Evolutionary conservation across 1,139 yeast species (phyloP).

Genomic region (Candida pseudocylindracea): DNA sequence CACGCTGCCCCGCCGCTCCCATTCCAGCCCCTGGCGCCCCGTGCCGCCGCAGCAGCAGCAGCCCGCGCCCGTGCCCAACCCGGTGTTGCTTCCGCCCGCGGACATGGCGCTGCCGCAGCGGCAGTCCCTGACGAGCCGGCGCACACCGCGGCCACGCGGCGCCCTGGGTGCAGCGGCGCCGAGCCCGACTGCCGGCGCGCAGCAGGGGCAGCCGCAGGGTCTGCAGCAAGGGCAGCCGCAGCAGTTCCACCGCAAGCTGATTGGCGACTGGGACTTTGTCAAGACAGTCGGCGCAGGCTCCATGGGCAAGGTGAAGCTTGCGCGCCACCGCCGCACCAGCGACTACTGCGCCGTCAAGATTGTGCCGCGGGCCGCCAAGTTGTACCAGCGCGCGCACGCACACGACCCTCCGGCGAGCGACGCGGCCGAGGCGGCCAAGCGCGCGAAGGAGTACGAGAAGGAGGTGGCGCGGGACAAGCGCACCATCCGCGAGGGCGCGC

Average conservation of each 20-base stretch:
- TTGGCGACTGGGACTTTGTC: conserved; percentile 94
- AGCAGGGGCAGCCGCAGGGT: not conserved
- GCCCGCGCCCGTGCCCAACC: too few species aligned
- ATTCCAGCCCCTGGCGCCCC: too few species aligned
- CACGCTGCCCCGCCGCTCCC: too few species aligned
- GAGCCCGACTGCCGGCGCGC: not conserved
- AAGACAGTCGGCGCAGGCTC: conserved; percentile 97
- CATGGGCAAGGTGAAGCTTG: conserved; percentile 96
- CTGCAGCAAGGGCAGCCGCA: conserved; percentile 7
- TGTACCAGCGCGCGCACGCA: conserved; percentile 57
- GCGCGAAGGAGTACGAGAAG: conserved; percentile 58
- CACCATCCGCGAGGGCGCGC: conserved; percentile 85
- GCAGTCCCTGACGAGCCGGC: not conserved
- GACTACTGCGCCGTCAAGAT: conserved; percentile 79
- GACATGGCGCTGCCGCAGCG: not conserved
- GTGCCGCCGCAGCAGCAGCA: too few species aligned
- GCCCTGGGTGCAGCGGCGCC: not conserved
- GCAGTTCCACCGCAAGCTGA: conserved; percentile 66
- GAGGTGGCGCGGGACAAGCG: conserved; percentile 84
- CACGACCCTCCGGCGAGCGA: conserved; percentile 41
- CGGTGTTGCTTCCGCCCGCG: conserved; percentile 1
- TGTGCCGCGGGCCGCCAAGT: conserved; percentile 59
- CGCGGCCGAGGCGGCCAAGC: conserved; percentile 32
- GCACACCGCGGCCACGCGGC: not conserved
- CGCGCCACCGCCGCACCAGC: conserved; percentile 60